These are phyloP conservation scores for Xylaria intraflava DNA, from an alignment of 495 filamentous ascomycete species.

Conservation along the genomic window DNA sequence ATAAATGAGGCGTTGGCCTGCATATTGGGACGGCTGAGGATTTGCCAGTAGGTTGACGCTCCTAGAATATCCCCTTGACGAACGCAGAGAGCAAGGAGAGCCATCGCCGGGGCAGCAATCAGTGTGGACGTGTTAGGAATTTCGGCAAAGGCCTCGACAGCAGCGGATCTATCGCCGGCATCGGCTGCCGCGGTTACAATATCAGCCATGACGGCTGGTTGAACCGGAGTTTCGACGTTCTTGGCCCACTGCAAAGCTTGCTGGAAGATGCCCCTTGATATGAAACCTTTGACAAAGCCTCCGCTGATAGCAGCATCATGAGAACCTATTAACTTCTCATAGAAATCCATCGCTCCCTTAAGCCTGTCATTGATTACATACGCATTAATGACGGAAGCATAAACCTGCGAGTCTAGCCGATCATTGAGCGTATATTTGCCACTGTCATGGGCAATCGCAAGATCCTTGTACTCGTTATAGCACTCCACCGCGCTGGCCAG, in stretches of 20 bases:
- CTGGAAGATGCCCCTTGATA: slow-evolving; percentile 55
- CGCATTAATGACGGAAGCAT: slow-evolving; percentile 79
- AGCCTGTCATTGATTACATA: slow-evolving; percentile 74
- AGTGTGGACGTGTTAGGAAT: slow-evolving; percentile 44
- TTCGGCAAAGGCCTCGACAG: slow-evolving; percentile 58
- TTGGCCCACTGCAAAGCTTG: slow-evolving; percentile 63
- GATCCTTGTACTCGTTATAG: slow-evolving; percentile 84
- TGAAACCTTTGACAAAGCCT: slow-evolving; percentile 67
- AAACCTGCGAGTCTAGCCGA: slow-evolving; percentile 75
- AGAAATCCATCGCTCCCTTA: slow-evolving; percentile 73
- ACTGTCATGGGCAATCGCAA: slow-evolving; percentile 73
- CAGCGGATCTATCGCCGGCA: slow-evolving; percentile 61
- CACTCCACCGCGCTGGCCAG: slow-evolving; percentile 85
- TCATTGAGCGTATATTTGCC: slow-evolving; percentile 64
- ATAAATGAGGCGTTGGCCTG: slow-evolving; percentile 61
- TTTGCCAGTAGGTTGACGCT: slow-evolving; percentile 69
- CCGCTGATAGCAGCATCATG: slow-evolving; percentile 62
- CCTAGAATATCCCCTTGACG: slow-evolving; percentile 69
- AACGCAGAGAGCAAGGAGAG: slow-evolving; percentile 77
- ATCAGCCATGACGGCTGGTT: slow-evolving; percentile 33
- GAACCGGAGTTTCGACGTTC: slow-evolving; percentile 34
- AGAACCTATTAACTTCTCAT: slow-evolving; percentile 64
- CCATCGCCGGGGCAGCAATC: slow-evolving; percentile 61
- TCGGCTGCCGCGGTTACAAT: slow-evolving; percentile 64
- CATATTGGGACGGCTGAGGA: slow-evolving; percentile 54